phyloP scores from a whole-genome alignment of 345 rosid genomes.

The Physaria fendleri region DNA sequence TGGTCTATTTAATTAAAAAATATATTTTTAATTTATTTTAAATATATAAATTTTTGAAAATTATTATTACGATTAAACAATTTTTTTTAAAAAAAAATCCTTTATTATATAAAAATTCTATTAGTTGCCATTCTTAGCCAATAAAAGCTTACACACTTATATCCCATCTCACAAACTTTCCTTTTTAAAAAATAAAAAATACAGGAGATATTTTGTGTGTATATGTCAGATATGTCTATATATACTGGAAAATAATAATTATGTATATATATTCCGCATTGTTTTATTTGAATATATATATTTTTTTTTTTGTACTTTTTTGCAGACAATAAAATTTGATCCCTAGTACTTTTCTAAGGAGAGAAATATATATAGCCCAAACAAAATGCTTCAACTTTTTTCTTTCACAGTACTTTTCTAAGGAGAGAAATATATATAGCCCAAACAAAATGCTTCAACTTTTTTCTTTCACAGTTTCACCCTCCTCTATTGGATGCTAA shows the following conservation, averaged over 20 bases:
- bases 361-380: conserved; percentile 19
- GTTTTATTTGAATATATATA: too few relatives aligned
- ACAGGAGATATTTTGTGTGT: neutral
- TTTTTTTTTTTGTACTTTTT: neutral
- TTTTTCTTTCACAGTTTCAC: conserved; percentile 26
- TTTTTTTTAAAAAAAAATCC: too few relatives aligned
- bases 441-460: conserved; percentile 28
- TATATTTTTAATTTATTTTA: too few relatives aligned
- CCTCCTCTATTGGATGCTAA: conserved; percentile 23
- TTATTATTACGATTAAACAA: too few relatives aligned
- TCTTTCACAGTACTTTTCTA: too few relatives aligned
- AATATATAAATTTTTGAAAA: too few relatives aligned
- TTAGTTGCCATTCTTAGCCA: too few relatives aligned
- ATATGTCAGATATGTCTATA: too few relatives aligned
- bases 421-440: conserved; percentile 15
- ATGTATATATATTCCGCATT: too few relatives aligned
- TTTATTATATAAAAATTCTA: too few relatives aligned
- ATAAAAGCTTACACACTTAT: conserved; percentile 24
- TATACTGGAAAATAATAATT: too few relatives aligned
- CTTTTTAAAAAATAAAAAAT: neutral
- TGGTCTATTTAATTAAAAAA: too few relatives aligned
- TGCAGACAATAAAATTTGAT: conserved; percentile 15
- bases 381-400: conserved; percentile 24
- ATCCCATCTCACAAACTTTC: conserved; percentile 15
- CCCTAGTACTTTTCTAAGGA: conserved; percentile 35